Conservation (phyloP, 2,329 filamentous ascomycete species). For the Xylaria digitata region DNA sequence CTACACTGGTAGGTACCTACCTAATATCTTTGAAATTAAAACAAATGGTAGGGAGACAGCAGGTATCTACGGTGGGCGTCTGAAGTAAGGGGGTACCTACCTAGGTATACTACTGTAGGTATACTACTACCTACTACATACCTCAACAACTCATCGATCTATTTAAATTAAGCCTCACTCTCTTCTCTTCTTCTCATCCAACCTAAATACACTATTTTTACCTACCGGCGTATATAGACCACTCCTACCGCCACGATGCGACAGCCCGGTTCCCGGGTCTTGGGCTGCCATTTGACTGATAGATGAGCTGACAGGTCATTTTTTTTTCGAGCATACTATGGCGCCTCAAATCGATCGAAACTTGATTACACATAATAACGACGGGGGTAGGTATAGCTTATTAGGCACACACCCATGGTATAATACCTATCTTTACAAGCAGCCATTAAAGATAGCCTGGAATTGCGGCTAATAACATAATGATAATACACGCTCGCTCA, state of each 20-base stretch:
- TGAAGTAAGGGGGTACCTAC: neutral
- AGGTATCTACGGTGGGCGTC: too few species aligned
- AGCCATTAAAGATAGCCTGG: conserved; percentile 12
- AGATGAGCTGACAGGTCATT: conserved; percentile 35
- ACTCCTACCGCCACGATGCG: conserved; percentile 34
- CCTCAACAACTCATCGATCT: too few species aligned
- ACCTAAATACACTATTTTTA: conserved; percentile 16
- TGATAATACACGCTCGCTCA: conserved; percentile 23
- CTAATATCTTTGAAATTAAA: neutral
- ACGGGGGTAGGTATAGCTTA: conserved; percentile 14
- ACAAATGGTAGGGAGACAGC: too few species aligned
- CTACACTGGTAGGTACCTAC: neutral
- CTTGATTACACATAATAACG: conserved; percentile 18
- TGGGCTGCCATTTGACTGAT: conserved; percentile 31
- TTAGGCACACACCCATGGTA: conserved; percentile 25
- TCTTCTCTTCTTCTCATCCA: neutral
- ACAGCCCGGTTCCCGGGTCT: conserved; percentile 40
- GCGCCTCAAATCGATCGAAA: conserved; percentile 37
- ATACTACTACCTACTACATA: too few species aligned
- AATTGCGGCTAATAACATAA: conserved; percentile 35
- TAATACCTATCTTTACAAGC: neutral
- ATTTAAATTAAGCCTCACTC: neutral
- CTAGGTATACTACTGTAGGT: too few species aligned
- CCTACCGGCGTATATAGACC: conserved; percentile 8
- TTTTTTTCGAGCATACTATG: conserved; percentile 20